These are phyloP conservation scores for Penicillium vulpinum DNA, from an alignment of 2,329 filamentous ascomycete genomes.

Conservation along the genomic window DNA sequence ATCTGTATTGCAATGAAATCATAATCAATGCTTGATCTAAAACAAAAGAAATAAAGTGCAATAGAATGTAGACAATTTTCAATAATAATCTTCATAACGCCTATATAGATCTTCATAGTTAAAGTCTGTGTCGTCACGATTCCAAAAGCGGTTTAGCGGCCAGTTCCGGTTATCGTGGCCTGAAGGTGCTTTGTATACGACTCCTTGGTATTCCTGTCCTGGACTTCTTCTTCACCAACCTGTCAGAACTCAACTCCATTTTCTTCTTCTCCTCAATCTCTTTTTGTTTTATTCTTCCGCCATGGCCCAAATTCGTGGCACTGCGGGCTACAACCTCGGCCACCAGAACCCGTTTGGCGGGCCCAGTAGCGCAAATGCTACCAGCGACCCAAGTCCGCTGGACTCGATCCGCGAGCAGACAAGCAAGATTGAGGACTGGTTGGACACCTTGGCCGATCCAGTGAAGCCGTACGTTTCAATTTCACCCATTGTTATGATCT, in stretches of 20 bases:
- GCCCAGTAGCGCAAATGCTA: slow-evolving; percentile 58
- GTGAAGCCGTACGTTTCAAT: slow-evolving; percentile 80
- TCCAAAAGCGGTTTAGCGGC: slow-evolving; percentile 29
- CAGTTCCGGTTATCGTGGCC: slow-evolving; percentile 45
- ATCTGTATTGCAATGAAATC: slow-evolving; percentile 12
- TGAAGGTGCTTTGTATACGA: slow-evolving; percentile 35
- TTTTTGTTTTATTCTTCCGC: slow-evolving; percentile 13
- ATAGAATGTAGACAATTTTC: slow-evolving; percentile 16
- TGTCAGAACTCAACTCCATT: neutral
- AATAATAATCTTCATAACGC: no score
- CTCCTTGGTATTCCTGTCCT: slow-evolving; percentile 23
- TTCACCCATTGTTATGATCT: slow-evolving; percentile 5
- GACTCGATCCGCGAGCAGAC: slow-evolving; percentile 92
- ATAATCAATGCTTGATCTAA: slow-evolving; percentile 1
- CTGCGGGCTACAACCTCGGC: slow-evolving; percentile 80
- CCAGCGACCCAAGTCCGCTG: slow-evolving; percentile 71
- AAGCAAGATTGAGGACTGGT: slow-evolving; percentile 93
- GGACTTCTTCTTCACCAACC: slow-evolving; percentile 9
- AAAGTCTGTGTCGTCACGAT: slow-evolving; percentile 30
- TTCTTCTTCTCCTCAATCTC: slow-evolving; percentile 5
- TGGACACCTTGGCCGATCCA: slow-evolving; percentile 85
- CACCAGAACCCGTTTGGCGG: slow-evolving; percentile 71
- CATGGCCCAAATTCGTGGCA: slow-evolving; percentile 61
- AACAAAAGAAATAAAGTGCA: neutral
- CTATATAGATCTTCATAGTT: slow-evolving; percentile 11